Base-by-base conservation (phyloP, 305 asterid genomes). In the Solanum hybrid region DNA sequence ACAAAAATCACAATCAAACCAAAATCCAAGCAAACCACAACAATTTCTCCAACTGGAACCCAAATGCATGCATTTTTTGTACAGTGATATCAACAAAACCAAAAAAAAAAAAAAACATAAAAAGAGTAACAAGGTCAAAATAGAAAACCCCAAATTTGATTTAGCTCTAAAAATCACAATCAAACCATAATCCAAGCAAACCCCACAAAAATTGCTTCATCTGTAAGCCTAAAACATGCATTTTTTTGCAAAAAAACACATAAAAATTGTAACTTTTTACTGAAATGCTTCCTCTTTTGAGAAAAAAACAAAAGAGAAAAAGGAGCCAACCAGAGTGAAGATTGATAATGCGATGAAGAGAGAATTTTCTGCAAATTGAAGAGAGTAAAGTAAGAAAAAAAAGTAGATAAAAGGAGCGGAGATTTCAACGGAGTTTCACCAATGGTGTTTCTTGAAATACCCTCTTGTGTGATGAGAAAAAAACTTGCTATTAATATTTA, bases 341-440 rank as follows among this genome's bases (percentile, higher is more conserved):
- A 75, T 87, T 87, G 89, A 68, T 68, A 78, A 20, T 33, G 29
- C 9, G 20, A 78, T 78, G 27, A 22, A 33, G 45, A 87, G 32
- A 38, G 33, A 86, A 31, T 5, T 72, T 26, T 26, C 78, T 26
- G 78, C 20, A 72, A 72, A 72, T 65, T 31, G 89, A 41, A 86
- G 89, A 87, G 81, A 87, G 89, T 65, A 61, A 87, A 70, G 68
- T 38, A 87, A 33, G 61, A 26, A 41, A 36, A 65, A 61, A 36
- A 79, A 36, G 61, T 79, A 45, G 61, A 79, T 79, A 87, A 41
- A 87, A 45, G 26, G 89, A 87, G 89, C 36, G 89, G 51, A 87
- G 51, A 76, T 73, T 79, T 79, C 86, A 79, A 79, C 86, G 86
- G 86, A 79, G 14, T 79, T 79, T 79, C 86, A 79, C 61, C 32